These are phyloP conservation scores for Yamadazyma tumulicola DNA, from an alignment of 805 yeast species.

Conservation along the genomic window DNA sequence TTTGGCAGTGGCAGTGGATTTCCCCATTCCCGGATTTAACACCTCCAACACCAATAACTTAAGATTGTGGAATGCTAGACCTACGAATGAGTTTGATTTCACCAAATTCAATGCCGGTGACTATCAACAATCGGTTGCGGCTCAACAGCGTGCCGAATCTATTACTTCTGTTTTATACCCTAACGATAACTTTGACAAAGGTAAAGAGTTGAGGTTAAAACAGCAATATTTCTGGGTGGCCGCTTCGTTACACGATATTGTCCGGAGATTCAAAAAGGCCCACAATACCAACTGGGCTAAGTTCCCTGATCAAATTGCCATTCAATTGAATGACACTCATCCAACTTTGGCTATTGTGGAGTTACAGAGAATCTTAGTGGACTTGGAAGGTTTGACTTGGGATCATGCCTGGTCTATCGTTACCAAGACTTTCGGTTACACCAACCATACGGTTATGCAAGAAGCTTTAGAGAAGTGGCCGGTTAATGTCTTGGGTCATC, in stretches of 20 bases:
- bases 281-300: constrained; percentile 70
- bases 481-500: constrained; percentile 67
- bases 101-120: constrained; percentile 90
- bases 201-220: constrained; percentile 87
- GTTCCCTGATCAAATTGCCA: constrained; percentile 82
- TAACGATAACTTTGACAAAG: constrained; percentile 86
- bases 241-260: constrained; percentile 87
- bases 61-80: constrained; percentile 86
- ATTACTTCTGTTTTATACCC: constrained; percentile 92
- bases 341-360: constrained; percentile 91
- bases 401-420: constrained; percentile 83
- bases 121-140: constrained; percentile 75
- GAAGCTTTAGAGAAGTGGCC: constrained; percentile 98
- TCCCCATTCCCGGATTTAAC: constrained; percentile 88
- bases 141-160: constrained; percentile 86
- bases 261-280: constrained; percentile 82
- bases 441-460: constrained; percentile 92
- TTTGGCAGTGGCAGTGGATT: constrained; percentile 84
- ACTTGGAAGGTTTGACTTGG: constrained; percentile 79
- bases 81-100: constrained; percentile 89
- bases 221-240: constrained; percentile 98
- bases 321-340: constrained; percentile 92
- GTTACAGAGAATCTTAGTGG: constrained; percentile 80
- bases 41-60: constrained; percentile 82
- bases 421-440: constrained; percentile 78